Evolutionary conservation across 352 stramenopile genomes (phyloP), one percentile per base, ranked within the genome.

Genomic region (Globisporangium cystogenes): DNA sequence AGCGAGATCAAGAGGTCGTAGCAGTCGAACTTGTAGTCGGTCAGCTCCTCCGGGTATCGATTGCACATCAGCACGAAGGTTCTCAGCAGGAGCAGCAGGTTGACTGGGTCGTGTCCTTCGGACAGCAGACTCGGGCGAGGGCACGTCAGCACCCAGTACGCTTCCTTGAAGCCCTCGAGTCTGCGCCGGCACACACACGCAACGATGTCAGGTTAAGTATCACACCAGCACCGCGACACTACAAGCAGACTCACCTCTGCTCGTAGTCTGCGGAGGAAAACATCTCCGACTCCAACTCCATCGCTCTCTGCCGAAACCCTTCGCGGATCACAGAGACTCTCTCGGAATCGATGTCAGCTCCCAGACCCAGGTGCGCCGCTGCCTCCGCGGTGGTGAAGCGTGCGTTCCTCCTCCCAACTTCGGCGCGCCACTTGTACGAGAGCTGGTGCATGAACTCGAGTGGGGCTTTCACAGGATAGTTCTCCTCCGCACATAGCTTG

Each of bases 401-500:
- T 16, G 68, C 51, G 4, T 57, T 54, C 48, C 48, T 31, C 11
- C 84, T 63, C 31, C 57, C 68, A 12, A 57, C 55, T 62, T 98
- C 89, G 26, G 67, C 63, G 33, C 89, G 77, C 88, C 93, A 98
- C 53, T 74, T 59, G 35, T 74, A 65, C 3, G 87, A 78, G 44
- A 96, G 68, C 14, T 82, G 71, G 18, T 64, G 42, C 66, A 98
- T 93, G 39, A 99, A 92, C 33, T 78, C 67, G 16, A 94, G 58
- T 4, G 94, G 90, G 37, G 98, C 74, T 21, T 69, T 65, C 48
- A 99, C 90, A 36, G 59, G 50, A 60, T 84, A 97, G 16, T 90
- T 74, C 18, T 82, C 55, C 45, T 87, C 63, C 48, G 96, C 80
- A 57, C 90, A 98, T n/a, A 97, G 86, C 43, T 97, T 93, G 24